phyloP scores from a whole-genome alignment of 345 rosid genomes.

The Eucalyptus leucophloia region DNA sequence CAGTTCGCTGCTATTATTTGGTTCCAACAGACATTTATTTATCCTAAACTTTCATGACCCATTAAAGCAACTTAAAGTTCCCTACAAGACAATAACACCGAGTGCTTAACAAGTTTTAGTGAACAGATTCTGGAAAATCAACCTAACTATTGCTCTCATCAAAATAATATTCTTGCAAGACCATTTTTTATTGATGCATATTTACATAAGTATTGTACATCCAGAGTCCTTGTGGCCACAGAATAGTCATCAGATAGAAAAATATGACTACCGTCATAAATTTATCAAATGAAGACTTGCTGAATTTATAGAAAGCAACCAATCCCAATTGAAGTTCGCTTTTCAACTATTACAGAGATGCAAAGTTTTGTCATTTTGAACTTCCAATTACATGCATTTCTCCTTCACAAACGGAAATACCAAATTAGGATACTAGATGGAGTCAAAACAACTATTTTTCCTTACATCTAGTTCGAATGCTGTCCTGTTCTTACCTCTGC shows the following conservation, averaged over 20 bases:
- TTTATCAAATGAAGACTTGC: not conserved
- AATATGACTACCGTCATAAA: not conserved
- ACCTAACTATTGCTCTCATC: not conserved
- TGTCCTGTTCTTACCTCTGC: slow-evolving; percentile 35
- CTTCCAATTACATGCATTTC: not conserved
- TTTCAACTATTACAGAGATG: not conserved
- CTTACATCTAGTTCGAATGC: not conserved
- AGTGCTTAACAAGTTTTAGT: not conserved
- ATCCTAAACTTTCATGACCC: too few relatives aligned
- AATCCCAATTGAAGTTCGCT: not conserved
- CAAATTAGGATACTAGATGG: not conserved
- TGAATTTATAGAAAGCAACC: not conserved
- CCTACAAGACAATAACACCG: not conserved
- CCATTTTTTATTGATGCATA: not conserved
- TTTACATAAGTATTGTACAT: not conserved
- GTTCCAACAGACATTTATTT: not conserved
- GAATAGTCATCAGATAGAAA: not conserved
- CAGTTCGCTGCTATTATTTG: not conserved
- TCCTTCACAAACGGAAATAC: not conserved
- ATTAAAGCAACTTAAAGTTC: not conserved
- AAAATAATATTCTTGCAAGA: not conserved
- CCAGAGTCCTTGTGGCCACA: not conserved
- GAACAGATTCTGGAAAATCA: not conserved
- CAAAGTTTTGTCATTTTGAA: not conserved
- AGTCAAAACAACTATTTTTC: not conserved